Evolutionary conservation across 352 stramenopile species (phyloP), one percentile per base, ranked within the genome.

Genomic region (Phytophthora citrophthora): DNA sequence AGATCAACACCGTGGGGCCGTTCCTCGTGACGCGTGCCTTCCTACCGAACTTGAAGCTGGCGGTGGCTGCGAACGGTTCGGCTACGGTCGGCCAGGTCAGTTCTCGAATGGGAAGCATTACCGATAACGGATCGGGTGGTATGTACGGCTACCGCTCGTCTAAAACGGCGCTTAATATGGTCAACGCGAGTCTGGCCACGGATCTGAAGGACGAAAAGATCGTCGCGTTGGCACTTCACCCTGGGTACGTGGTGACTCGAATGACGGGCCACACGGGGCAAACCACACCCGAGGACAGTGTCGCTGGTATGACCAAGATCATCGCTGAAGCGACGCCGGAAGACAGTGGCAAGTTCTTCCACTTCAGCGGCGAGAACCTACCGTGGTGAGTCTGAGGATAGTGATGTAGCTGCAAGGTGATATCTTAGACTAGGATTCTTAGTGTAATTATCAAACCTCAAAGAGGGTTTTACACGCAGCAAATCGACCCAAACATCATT

Each of bases 161-260:
- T 31, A 91, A 91, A 64, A 57, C 76, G 26, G 86, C 79, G 26
- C 61, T 89, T 16, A 94, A 94, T 64, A 87, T 81, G 66, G 58
- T 87, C 49, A 86, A 70, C 59, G 68, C 61, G 54, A 71, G 55
- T 16, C 57, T 89, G 2, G 44, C 71, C 9, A 11, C 68, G 1
- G 76, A 89, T 31, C 64, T 85, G 5, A 72, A 76, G 50, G 40
- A 43, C 38, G 53, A 80, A n/a, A 71, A 73, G 15, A 81, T 89
- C 46, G 58, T 59, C 1, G 47, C 65, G 15, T 20, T 88, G 26
- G 41, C 73, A 9, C 44, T 82, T 15, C 73, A 88, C 34, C 77
- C 80, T 3, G 77, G 80, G 3, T 83, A 75, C 53, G 79, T 89
- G 7, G 23, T 41, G 9, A 89, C 76, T 6, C 71, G 78, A 48